phyloP scores from a whole-genome alignment of 2,329 filamentous ascomycete genomes.

The Ceratocystiopsis brevicomis region DNA sequence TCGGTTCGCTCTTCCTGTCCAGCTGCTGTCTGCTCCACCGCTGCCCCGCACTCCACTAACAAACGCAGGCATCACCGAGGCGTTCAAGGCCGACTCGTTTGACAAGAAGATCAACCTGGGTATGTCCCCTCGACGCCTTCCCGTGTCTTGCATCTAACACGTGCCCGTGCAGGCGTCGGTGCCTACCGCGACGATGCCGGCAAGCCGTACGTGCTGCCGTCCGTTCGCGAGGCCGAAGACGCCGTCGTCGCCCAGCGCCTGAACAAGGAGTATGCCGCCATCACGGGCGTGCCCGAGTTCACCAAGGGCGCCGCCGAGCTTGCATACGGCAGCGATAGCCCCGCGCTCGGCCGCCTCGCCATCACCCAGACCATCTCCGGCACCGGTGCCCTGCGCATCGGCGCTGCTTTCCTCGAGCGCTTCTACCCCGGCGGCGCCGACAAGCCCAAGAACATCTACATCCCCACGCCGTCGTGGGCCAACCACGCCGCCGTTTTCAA shows the following conservation, averaged over 20 bases:
- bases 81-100: conserved; percentile 93
- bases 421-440: conserved; percentile 58
- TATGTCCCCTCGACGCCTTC: conserved; percentile 16
- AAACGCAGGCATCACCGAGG: conserved; percentile 69
- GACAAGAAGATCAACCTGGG: conserved; percentile 95
- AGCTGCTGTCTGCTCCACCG: not conserved
- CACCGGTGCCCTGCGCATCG: conserved; percentile 87
- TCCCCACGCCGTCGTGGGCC: conserved; percentile 90
- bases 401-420: conserved; percentile 77
- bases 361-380: conserved; percentile 98
- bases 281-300: conserved; percentile 89
- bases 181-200: conserved; percentile 96
- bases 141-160: not conserved
- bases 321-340: conserved; percentile 65
- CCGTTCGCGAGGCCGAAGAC: conserved; percentile 74
- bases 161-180: conserved; percentile 45
- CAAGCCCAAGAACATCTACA: conserved; percentile 69
- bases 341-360: conserved; percentile 60
- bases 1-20: conserved; percentile 4
- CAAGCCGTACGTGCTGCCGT: conserved; percentile 94
- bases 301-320: conserved; percentile 79
- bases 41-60: conserved; percentile 6
- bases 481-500: conserved; percentile 96
- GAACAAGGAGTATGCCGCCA: conserved; percentile 97
- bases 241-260: conserved; percentile 59